Evolutionary conservation across 179 eudicot species (phyloP).

Genomic region (Nepenthes alata): DNA sequence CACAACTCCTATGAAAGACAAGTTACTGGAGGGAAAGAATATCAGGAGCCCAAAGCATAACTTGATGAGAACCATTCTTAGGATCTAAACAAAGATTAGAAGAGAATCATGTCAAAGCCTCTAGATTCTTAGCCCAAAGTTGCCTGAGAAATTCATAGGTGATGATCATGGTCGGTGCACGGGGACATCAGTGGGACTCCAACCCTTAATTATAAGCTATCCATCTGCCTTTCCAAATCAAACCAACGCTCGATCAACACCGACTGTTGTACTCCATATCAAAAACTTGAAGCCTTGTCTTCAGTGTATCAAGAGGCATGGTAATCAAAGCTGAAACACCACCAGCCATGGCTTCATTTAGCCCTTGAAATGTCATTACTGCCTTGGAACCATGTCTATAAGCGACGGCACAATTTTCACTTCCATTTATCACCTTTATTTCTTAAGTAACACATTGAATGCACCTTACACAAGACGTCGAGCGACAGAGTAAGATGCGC

Average conservation of each 20-base stretch:
- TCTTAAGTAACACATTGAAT: conserved; percentile 25
- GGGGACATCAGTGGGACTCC: conserved; percentile 67
- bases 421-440: conserved; percentile 20
- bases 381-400: conserved; percentile 48
- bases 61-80: too few relatives aligned
- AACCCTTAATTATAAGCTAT: conserved; percentile 62
- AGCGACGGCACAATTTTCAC: conserved; percentile 7
- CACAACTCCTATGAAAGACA: too few relatives aligned
- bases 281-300: conserved; percentile 73
- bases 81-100: too few relatives aligned
- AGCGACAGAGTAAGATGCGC: conserved; percentile 65
- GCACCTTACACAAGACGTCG: conserved; percentile 58
- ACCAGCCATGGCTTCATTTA: conserved; percentile 62
- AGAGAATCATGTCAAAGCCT: conserved; percentile 20
- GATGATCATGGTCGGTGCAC: conserved; percentile 72
- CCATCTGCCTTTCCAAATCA: conserved; percentile 70
- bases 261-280: conserved; percentile 37
- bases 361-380: conserved; percentile 54
- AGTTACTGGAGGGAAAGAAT: too few relatives aligned
- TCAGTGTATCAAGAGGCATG: conserved; percentile 75
- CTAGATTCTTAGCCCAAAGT: conserved; percentile 50
- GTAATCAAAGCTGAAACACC: conserved; percentile 66
- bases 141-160: conserved; percentile 73
- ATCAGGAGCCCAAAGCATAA: too few relatives aligned
- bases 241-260: conserved; percentile 28